Conservation (phyloP, 129 eudicot species). For the Rutidosis leptorrhynchoides region DNA sequence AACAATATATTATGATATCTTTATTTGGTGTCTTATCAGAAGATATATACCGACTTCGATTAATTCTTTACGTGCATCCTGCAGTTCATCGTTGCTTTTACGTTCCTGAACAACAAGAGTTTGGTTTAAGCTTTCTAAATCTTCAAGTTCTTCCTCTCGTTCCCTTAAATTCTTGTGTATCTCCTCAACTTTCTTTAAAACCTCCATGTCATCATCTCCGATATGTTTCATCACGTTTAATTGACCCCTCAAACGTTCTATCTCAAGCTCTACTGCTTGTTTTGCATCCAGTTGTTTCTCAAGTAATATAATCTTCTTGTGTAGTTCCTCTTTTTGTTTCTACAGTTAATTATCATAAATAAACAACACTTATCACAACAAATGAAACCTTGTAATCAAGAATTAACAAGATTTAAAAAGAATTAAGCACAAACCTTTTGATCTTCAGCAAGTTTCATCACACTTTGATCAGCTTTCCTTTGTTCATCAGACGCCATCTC, state of each 20-base stretch:
- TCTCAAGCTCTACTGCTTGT: slow-evolving; percentile 65
- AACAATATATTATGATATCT: too few relatives aligned
- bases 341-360: too few relatives aligned
- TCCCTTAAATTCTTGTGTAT: slow-evolving; percentile 44
- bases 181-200: slow-evolving; percentile 36
- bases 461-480: slow-evolving; percentile 71
- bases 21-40: too few relatives aligned
- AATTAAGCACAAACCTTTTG: slow-evolving; percentile 79
- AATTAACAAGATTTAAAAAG: too few relatives aligned
- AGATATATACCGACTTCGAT: too few relatives aligned
- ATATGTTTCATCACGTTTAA: slow-evolving; percentile 54
- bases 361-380: too few relatives aligned
- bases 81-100: slow-evolving; percentile 62
- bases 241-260: slow-evolving; percentile 54
- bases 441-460: slow-evolving; percentile 72
- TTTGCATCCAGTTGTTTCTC: slow-evolving; percentile 61
- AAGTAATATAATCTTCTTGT: slow-evolving; percentile 44
- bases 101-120: slow-evolving; percentile 55
- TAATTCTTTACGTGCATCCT: slow-evolving; percentile 64
- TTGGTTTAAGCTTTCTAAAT: slow-evolving; percentile 42
- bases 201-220: slow-evolving; percentile 46
- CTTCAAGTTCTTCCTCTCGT: slow-evolving; percentile 54
- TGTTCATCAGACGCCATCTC: slow-evolving; percentile 75
- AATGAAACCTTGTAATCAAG: too few relatives aligned
- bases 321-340: slow-evolving; percentile 70